Base-by-base conservation (phyloP, 495 filamentous ascomycete genomes). In the Parachaetomium inaequale region DNA sequence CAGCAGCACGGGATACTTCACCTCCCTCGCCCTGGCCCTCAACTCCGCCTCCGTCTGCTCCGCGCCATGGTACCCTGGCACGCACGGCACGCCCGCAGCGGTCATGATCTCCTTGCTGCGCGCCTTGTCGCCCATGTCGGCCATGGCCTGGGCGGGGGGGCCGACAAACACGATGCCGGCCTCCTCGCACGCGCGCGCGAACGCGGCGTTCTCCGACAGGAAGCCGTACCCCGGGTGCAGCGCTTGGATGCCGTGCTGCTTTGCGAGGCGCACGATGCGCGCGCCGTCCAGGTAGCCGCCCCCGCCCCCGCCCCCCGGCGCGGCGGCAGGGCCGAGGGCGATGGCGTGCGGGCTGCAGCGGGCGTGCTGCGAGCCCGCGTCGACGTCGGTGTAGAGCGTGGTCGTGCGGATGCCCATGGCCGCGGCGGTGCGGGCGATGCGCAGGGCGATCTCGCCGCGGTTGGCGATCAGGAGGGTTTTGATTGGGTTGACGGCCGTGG, bases 181-280 rank as follows among this genome's bases (percentile, higher is more conserved):
- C 65, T 96, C 89, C 65, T 86, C 88, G 70, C 93, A 96, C 76
- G 90, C 87, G 63, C 84, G 82, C 14, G 95, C 95, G 76, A 99
- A 99, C 7, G 77, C 82, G 3, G 93, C 87, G 72, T 99, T 99
- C 78, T 99, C 94, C 67, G 90, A 95, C 63, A 96, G 81, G 80
- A 98, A 99, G 17, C 94, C 94, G 79, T 99, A 99, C 5, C 94
- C 94, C 0, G 94, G 94, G 75, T 99, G 94, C 65, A 99, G 87
- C 15, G 88, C 91, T 69, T 91, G 83, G 68, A 93, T 96, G 32
- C 91, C 90, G 66, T 91, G 82, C 60, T 86, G 77, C 73, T 92
- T 92, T 11, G 95, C 94, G 51, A 93, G 85, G 50, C 83, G 81
- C 56, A 98, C 94, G 64, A 98, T 98, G 45, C 87, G 86, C 61